These are phyloP conservation scores for Salix udensis DNA, from an alignment of 345 rosid species.

Conservation along the genomic window DNA sequence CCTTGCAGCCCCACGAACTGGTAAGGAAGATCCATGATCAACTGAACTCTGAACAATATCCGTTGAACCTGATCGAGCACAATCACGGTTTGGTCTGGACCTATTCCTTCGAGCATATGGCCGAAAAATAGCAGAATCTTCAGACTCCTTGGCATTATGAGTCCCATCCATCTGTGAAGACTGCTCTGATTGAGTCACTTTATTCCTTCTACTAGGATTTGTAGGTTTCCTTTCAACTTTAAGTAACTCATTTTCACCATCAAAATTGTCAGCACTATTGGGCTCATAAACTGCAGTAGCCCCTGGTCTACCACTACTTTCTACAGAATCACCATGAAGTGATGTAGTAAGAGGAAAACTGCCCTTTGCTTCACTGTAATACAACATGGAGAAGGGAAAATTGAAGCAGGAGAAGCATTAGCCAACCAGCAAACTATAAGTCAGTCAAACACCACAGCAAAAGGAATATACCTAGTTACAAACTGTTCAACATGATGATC, in stretches of 20 bases:
- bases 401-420: slow-evolving; percentile 15
- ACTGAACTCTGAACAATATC: slow-evolving; percentile 68
- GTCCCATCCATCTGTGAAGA: slow-evolving; percentile 60
- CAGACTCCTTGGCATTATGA: slow-evolving; percentile 75
- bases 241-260: slow-evolving; percentile 68
- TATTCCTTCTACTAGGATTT: slow-evolving; percentile 52
- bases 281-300: slow-evolving; percentile 69
- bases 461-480: slow-evolving; percentile 64
- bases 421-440: slow-evolving; percentile 11
- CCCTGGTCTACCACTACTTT: slow-evolving; percentile 91
- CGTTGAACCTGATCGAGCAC: slow-evolving; percentile 68
- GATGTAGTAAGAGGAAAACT: slow-evolving; percentile 91
- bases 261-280: slow-evolving; percentile 89
- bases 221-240: slow-evolving; percentile 47
- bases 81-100: slow-evolving; percentile 79
- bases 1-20: slow-evolving; percentile 49
- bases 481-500: slow-evolving; percentile 81
- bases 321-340: slow-evolving; percentile 91
- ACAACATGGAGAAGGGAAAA: slow-evolving; percentile 13
- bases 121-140: slow-evolving; percentile 96
- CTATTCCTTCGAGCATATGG: slow-evolving; percentile 97
- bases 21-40: slow-evolving; percentile 59
- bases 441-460: slow-evolving; percentile 10
- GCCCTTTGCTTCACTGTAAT: slow-evolving; percentile 86
- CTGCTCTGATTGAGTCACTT: slow-evolving; percentile 53